A percentile compares a stretch with the other conserved stretches of the same genome.
These are phyloP conservation scores for Exophiala spinifera DNA, from an alignment of 2,329 filamentous ascomycete species.

Conservation along the genomic window DNA sequence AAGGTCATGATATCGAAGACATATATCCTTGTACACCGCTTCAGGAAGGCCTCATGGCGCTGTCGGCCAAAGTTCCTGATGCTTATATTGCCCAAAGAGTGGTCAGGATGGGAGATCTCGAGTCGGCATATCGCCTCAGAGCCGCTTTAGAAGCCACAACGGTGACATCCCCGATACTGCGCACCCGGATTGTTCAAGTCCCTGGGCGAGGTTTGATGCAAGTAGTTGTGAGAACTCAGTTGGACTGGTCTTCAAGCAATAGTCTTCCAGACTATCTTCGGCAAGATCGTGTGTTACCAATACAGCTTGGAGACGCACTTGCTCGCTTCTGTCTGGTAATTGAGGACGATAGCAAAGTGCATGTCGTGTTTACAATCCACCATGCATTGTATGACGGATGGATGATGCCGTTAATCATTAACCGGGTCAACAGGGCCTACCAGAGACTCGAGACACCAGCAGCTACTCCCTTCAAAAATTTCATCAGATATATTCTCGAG, in stretches of 20 bases:
- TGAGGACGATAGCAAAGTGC: neutral
- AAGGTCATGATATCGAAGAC: conserved; percentile 35
- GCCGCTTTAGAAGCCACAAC: conserved; percentile 39
- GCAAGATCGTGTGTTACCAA: conserved; percentile 9
- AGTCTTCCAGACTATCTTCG: conserved; percentile 12
- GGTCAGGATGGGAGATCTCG: conserved; percentile 31
- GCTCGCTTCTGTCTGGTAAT: conserved; percentile 14
- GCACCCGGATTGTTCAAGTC: conserved; percentile 39
- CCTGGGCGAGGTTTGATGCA: conserved; percentile 31
- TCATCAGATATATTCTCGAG: conserved; percentile 30
- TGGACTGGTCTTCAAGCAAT: conserved; percentile 25
- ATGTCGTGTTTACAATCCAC: conserved; percentile 42
- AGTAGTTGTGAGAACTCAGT: conserved; percentile 29
- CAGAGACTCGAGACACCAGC: conserved; percentile 17
- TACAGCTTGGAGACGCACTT: conserved; percentile 16
- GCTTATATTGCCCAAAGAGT: conserved; percentile 42
- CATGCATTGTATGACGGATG: conserved; percentile 45
- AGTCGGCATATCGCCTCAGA: conserved; percentile 38
- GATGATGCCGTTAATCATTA: conserved; percentile 28
- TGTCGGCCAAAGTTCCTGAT: conserved; percentile 38
- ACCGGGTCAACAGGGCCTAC: conserved; percentile 21
- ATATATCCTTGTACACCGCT: conserved; percentile 42
- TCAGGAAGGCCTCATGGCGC: conserved; percentile 44
- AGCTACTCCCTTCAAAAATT: conserved; percentile 24
- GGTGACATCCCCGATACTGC: conserved; percentile 38